Evolutionary conservation across 2,329 filamentous ascomycete genomes (phyloP).

Genomic region (Fusarium caatingaense): DNA sequence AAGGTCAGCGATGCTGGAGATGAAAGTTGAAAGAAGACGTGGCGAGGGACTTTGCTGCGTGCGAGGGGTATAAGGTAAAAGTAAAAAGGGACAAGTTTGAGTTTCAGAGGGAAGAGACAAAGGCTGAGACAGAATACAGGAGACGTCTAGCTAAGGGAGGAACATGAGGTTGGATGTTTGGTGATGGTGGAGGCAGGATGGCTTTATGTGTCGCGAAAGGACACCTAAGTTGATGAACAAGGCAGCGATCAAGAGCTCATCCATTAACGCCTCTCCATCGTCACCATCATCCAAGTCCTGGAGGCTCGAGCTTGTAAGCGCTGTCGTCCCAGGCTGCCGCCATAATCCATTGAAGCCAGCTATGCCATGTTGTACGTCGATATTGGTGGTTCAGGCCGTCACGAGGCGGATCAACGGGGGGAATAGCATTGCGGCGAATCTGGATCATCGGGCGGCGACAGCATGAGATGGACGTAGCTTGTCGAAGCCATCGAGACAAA

Average conservation of each 20-base stretch:
- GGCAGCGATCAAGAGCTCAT: constrained; percentile 39
- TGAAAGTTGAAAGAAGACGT: constrained; percentile 26
- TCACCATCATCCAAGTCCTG: constrained; percentile 20
- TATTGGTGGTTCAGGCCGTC: constrained; percentile 31
- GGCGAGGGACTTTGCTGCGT: constrained; percentile 34
- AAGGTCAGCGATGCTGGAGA: constrained; percentile 33
- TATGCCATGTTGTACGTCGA: constrained; percentile 28
- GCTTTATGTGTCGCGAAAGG: constrained; percentile 47
- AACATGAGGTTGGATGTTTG: constrained; percentile 40
- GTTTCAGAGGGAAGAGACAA: constrained; percentile 25
- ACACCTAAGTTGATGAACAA: constrained; percentile 45
- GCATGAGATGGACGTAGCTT: constrained; percentile 24
- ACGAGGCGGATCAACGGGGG: constrained; percentile 38
- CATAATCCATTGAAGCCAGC: constrained; percentile 27
- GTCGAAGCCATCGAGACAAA: constrained; percentile 42
- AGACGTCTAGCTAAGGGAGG: constrained; percentile 29
- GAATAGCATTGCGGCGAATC: constrained; percentile 30
- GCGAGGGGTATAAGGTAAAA: constrained; percentile 20
- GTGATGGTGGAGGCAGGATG: constrained; percentile 37
- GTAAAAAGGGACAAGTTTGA: constrained; percentile 7
- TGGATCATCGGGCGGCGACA: constrained; percentile 28
- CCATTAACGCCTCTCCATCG: constrained; percentile 20
- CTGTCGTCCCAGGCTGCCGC: constrained; percentile 33
- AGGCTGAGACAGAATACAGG: constrained; percentile 35
- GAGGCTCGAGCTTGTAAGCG: constrained; percentile 1